A percentile compares a stretch with the other conserved stretches of the same genome.
Evolutionary conservation across 495 filamentous ascomycete genomes (phyloP).

Genomic region (Xylaria scruposa): DNA sequence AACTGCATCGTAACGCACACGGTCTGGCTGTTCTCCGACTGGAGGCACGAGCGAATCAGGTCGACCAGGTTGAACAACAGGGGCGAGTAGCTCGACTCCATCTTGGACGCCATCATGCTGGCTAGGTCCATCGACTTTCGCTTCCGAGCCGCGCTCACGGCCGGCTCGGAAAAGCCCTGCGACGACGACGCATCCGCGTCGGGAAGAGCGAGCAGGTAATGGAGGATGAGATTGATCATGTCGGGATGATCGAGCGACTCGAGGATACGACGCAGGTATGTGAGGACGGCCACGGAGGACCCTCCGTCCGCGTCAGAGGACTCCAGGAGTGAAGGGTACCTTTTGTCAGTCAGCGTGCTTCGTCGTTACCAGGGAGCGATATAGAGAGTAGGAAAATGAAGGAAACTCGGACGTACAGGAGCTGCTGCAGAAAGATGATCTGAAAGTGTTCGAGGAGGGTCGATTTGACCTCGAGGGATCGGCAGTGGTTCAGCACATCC

Average conservation of each 20-base stretch:
- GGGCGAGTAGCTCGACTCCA: conserved; percentile 75
- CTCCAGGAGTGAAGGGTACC: conserved; percentile 93
- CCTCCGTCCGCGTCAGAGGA: conserved; percentile 97
- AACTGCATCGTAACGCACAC: conserved; percentile 87
- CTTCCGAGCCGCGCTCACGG: conserved; percentile 70
- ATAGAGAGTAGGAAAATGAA: conserved; percentile 1
- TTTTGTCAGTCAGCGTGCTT: background rate
- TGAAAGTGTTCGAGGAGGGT: conserved; percentile 97
- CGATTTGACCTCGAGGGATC: conserved; percentile 86
- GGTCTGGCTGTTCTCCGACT: conserved; percentile 85
- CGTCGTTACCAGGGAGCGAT: too few relatives aligned
- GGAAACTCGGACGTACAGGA: conserved; percentile 67
- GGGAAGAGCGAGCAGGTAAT: conserved; percentile 85
- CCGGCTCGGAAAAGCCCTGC: conserved; percentile 32
- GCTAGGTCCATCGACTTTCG: conserved; percentile 88
- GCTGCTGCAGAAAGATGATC: conserved; percentile 91
- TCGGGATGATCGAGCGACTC: conserved; percentile 91
- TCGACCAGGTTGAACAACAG: conserved; percentile 92
- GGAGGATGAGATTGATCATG: conserved; percentile 89
- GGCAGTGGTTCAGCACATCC: conserved; percentile 94
- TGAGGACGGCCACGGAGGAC: conserved; percentile 93
- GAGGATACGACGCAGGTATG: conserved; percentile 88
- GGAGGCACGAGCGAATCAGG: conserved; percentile 83
- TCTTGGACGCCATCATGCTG: conserved; percentile 73
- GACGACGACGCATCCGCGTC: conserved; percentile 42